Conservation (phyloP, 108 stramenopile species). For the Cyclostephanos invisitatus region DNA sequence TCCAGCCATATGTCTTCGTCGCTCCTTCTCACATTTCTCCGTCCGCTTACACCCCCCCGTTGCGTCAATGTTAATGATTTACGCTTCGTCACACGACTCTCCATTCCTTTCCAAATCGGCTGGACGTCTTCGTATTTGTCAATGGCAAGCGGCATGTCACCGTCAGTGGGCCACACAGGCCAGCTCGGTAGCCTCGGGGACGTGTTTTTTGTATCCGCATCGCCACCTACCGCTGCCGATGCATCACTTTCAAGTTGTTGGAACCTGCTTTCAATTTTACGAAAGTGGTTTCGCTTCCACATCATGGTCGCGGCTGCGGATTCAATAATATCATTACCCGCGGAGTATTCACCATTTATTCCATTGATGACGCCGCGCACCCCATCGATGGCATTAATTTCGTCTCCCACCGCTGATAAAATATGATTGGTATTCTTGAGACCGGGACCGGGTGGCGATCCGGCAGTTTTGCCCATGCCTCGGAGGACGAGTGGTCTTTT, state of each 20-base stretch:
- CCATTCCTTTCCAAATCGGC: conserved; percentile 91
- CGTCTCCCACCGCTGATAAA: neutral
- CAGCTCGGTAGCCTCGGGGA: neutral
- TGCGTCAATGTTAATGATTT: conserved; percentile 56
- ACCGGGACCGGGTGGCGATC: neutral
- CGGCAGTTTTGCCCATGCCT: neutral
- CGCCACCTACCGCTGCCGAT: neutral
- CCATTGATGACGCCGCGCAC: neutral
- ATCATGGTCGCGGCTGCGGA: conserved; percentile 33
- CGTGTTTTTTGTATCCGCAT: neutral
- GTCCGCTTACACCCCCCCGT: conserved; percentile 65
- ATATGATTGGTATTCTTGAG: neutral
- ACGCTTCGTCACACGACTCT: conserved; percentile 73
- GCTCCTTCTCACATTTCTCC: conserved; percentile 70
- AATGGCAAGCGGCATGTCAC: conserved; percentile 29
- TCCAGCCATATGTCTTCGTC: conserved; percentile 86
- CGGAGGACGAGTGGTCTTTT: neutral
- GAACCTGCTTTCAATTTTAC: conserved; percentile 39
- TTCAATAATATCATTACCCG: conserved; percentile 20
- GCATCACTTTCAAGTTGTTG: conserved; percentile 1
- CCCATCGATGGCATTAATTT: neutral
- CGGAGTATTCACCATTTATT: neutral
- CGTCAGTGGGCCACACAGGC: neutral
- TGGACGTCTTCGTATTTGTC: conserved; percentile 79
- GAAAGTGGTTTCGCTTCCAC: conserved; percentile 37